Conservation (phyloP, 2,329 filamentous ascomycete genomes). For the Claviceps arundinis region DNA sequence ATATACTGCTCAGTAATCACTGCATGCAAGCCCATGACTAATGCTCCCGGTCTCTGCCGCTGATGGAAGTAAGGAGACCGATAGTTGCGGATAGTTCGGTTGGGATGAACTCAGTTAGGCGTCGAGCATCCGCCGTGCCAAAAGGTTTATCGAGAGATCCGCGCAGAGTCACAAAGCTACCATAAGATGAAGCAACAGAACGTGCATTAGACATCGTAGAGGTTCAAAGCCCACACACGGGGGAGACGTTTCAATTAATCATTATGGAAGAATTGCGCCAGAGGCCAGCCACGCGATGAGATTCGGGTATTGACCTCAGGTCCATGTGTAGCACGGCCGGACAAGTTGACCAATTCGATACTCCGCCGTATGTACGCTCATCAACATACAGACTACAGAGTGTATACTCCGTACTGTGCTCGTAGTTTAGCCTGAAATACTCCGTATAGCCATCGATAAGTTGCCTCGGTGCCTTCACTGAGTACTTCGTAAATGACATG, state of each 20-base stretch:
- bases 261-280: not conserved
- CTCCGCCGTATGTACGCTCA: not conserved
- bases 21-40: not conserved
- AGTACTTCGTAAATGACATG: not conserved
- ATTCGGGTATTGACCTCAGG: not conserved
- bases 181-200: not conserved
- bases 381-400: not conserved
- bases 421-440: not conserved
- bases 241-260: not conserved
- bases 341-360: not conserved
- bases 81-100: not conserved
- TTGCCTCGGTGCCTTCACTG: not conserved
- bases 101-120: slow-evolving; percentile 1
- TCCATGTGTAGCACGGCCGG: not conserved
- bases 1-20: not conserved
- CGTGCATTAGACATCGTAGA: not conserved
- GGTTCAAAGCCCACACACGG: not conserved
- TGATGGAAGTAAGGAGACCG: not conserved
- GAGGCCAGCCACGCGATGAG: not conserved
- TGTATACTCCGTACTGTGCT: not conserved
- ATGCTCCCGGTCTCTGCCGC: not conserved
- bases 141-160: not conserved
- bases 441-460: not conserved
- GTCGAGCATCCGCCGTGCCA: not conserved
- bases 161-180: not conserved